Conservation (phyloP, 768 basidiomycete genomes). For the Strobilomyces echinocephalus region DNA sequence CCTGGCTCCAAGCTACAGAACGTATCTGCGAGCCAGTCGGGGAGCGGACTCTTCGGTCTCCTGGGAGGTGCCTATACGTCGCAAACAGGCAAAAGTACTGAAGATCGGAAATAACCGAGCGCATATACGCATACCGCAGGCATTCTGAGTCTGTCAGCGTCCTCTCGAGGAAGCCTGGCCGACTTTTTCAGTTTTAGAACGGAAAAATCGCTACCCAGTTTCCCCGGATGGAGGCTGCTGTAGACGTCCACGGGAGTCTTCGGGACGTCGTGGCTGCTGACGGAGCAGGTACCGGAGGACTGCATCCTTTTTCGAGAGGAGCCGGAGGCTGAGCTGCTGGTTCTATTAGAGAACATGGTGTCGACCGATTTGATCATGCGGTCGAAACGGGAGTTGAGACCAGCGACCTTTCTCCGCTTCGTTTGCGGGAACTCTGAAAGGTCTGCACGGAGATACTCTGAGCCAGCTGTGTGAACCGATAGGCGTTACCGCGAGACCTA, state of each 20-base stretch:
- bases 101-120: constrained; percentile 11
- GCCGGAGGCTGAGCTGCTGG: constrained; percentile 14
- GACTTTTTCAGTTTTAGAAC: constrained; percentile 39
- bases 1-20: constrained; percentile 40
- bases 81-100: constrained; percentile 10
- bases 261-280: constrained; percentile 38
- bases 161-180: not conserved
- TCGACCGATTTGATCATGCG: constrained; percentile 62
- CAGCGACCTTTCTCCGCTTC: constrained; percentile 49
- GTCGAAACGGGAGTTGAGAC: constrained; percentile 59
- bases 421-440: constrained; percentile 9
- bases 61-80: constrained; percentile 18
- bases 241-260: constrained; percentile 41
- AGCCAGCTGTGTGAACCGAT: not conserved
- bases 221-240: constrained; percentile 28
- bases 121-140: constrained; percentile 31
- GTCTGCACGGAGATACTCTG: constrained; percentile 8
- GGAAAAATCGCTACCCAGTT: constrained; percentile 38
- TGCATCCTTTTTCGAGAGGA: constrained; percentile 28
- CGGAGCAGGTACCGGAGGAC: constrained; percentile 44
- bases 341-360: constrained; percentile 26
- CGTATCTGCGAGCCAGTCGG: constrained; percentile 53
- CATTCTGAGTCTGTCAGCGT: constrained; percentile 3
- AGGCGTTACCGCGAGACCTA: constrained; percentile 11
- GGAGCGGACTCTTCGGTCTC: constrained; percentile 34